These are phyloP conservation scores for Citrus sp. DNA, from an alignment of 345 rosid species.

Conservation along the genomic window DNA sequence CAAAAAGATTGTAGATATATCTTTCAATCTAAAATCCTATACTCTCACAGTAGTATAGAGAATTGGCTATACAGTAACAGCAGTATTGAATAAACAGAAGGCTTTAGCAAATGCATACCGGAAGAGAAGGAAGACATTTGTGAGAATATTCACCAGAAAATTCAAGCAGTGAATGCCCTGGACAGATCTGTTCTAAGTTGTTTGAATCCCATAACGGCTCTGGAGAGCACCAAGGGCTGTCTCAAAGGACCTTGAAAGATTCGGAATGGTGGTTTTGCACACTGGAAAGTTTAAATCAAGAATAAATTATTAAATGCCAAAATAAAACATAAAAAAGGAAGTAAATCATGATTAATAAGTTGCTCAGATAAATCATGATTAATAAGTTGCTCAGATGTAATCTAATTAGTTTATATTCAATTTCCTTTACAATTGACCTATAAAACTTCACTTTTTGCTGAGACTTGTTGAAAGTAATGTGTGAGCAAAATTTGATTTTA, in stretches of 20 bases:
- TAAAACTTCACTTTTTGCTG: background rate
- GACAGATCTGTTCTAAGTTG: slow-evolving; percentile 15
- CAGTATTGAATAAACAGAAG: no score
- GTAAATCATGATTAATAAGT: background rate
- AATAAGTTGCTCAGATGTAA: background rate
- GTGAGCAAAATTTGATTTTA: background rate
- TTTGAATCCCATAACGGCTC: slow-evolving; percentile 32
- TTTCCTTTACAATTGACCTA: background rate
- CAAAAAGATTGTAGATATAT: no score
- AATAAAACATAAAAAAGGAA: background rate
- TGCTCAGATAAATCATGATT: background rate
- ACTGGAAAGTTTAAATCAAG: slow-evolving; percentile 24
- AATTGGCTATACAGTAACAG: background rate
- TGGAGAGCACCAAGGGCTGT: slow-evolving; percentile 36
- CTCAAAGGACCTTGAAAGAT: slow-evolving; percentile 43
- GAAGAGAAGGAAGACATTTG: background rate
- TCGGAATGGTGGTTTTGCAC: slow-evolving; percentile 47
- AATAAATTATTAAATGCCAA: background rate
- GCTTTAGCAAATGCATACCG: background rate
- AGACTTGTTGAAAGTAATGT: background rate
- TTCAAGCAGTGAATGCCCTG: background rate
- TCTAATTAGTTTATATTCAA: no score
- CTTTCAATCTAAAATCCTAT: no score
- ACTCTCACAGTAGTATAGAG: background rate
- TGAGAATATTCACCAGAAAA: background rate